Evolutionary conservation across 208 protist genomes (phyloP).

Genomic region (Polymyxa betae): DNA sequence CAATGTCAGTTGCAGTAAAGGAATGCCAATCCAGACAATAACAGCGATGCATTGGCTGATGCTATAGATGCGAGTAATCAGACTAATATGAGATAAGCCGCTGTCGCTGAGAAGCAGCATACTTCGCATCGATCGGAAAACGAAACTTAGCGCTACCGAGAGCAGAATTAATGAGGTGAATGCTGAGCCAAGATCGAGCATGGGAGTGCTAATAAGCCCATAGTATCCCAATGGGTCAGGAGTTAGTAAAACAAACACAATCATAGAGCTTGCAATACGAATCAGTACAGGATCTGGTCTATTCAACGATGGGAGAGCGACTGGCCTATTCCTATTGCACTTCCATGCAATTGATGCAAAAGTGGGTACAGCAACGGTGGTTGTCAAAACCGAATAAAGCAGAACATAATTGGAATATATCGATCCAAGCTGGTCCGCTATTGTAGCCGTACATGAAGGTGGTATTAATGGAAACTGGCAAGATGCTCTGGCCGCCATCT

Average conservation of each 20-base stretch:
- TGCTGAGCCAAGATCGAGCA: neutral
- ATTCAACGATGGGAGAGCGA: neutral
- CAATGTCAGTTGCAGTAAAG: neutral
- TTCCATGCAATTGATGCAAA: neutral
- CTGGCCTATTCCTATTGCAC: neutral
- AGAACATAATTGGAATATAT: conserved; percentile 5
- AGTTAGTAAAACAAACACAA: neutral
- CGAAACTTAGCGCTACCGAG: neutral
- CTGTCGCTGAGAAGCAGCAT: conserved; percentile 29
- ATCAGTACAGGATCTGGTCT: neutral
- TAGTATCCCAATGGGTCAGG: conserved; percentile 45
- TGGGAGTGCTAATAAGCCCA: neutral
- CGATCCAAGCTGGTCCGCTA: neutral
- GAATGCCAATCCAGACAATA: neutral
- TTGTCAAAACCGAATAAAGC: neutral
- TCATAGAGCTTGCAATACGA: neutral
- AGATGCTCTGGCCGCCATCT: neutral
- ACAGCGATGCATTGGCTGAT: neutral
- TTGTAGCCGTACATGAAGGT: neutral
- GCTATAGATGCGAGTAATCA: neutral
- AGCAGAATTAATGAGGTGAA: neutral
- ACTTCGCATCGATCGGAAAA: neutral
- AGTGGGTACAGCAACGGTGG: neutral
- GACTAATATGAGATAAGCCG: conserved; percentile 8
- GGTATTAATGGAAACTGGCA: conserved; percentile 2